These are phyloP conservation scores for Kwoniella europaea DNA, from an alignment of 768 basidiomycete genomes.

Conservation along the genomic window DNA sequence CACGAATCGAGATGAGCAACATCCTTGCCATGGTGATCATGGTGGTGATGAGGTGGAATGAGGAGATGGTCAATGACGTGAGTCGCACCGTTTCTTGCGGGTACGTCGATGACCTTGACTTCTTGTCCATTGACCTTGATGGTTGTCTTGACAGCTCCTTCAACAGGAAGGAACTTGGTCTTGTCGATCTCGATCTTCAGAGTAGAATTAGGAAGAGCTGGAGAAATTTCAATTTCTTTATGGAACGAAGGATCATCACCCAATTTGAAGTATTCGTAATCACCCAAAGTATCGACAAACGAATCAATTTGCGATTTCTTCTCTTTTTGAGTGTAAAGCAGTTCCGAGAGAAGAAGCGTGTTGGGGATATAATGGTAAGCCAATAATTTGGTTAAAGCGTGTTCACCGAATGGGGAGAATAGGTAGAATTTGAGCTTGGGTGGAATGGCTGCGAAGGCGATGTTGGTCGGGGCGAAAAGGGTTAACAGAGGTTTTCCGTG, in stretches of 20 bases:
- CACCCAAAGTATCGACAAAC: constrained; percentile 20
- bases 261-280: constrained; percentile 29
- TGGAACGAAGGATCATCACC: constrained; percentile 54
- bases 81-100: constrained; percentile 66
- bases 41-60: constrained; percentile 56
- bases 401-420: constrained; percentile 68
- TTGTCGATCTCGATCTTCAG: constrained; percentile 64
- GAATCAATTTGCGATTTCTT: constrained; percentile 27
- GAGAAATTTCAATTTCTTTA: constrained; percentile 47
- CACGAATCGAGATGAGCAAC: constrained; percentile 40
- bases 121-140: constrained; percentile 54
- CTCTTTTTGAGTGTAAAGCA: constrained; percentile 45
- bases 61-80: constrained; percentile 60
- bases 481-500: constrained; percentile 52
- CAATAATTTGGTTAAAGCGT: constrained; percentile 64
- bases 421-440: constrained; percentile 64
- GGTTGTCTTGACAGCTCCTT: constrained; percentile 54
- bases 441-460: constrained; percentile 61
- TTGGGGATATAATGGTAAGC: constrained; percentile 68
- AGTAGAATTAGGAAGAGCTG: constrained; percentile 47
- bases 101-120: constrained; percentile 62
- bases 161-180: constrained; percentile 58
- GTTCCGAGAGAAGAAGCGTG: constrained; percentile 62
- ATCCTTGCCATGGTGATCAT: constrained; percentile 47
- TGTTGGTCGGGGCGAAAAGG: constrained; percentile 57